Evolutionary conservation across 2,329 filamentous ascomycete genomes (phyloP).

Genomic region (Microsporum canis): DNA sequence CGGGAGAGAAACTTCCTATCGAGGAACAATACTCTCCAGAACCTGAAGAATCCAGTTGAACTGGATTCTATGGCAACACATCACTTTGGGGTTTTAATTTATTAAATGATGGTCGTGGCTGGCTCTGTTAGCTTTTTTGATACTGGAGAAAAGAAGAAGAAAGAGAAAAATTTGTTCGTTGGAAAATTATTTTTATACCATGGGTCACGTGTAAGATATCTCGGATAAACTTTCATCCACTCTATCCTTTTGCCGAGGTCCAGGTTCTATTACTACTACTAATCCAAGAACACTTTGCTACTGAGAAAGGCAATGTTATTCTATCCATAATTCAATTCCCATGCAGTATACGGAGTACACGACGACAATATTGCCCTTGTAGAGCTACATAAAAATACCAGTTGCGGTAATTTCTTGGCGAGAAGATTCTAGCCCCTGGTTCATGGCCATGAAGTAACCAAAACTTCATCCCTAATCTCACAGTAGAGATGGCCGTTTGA

Average conservation of each 20-base stretch:
- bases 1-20: slow-evolving; percentile 62
- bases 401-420: background rate
- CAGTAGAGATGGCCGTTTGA: background rate
- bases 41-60: slow-evolving; percentile 42
- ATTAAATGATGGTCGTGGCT: slow-evolving; percentile 57
- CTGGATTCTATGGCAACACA: slow-evolving; percentile 53
- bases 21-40: slow-evolving; percentile 52
- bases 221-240: background rate
- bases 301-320: background rate
- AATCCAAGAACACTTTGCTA: no score
- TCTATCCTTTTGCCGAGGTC: no score
- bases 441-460: background rate
- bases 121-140: slow-evolving; percentile 44
- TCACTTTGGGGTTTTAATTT: slow-evolving; percentile 43
- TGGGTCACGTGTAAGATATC: slow-evolving; percentile 21
- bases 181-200: slow-evolving; percentile 16
- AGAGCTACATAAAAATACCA: background rate
- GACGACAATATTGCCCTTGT: background rate
- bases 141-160: slow-evolving; percentile 37
- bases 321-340: background rate
- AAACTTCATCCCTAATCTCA: background rate
- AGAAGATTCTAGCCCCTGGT: background rate
- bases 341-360: background rate
- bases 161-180: slow-evolving; percentile 12
- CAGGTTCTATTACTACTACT: no score